Percentiles rank a stretch among this genome's conserved stretches.
These are phyloP conservation scores for Gryganskiella cystojenkinii DNA, from an alignment of 192 early-diverging fungal species.

Conservation along the genomic window DNA sequence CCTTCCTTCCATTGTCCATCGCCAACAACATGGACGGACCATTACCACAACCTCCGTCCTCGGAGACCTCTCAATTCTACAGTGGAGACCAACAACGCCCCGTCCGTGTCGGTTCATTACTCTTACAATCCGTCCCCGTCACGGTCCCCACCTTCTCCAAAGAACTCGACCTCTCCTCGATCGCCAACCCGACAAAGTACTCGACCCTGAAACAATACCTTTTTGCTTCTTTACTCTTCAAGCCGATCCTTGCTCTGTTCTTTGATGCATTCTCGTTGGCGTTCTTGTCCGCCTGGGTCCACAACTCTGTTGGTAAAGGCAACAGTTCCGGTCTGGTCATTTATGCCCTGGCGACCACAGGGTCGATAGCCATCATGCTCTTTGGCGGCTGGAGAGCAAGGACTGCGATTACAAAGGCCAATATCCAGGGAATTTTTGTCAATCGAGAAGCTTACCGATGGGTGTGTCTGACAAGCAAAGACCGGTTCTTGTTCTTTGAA, in stretches of 20 bases:
- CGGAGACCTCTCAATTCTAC: slow-evolving; percentile 16
- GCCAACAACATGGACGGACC: slow-evolving; percentile 11
- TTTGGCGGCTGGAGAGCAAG: slow-evolving; percentile 39
- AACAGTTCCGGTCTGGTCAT: slow-evolving; percentile 22
- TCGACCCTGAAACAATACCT: slow-evolving; percentile 37
- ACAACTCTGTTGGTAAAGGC: slow-evolving; percentile 13
- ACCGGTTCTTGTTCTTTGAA: slow-evolving; percentile 51
- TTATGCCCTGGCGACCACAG: slow-evolving; percentile 26
- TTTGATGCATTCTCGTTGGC: slow-evolving; percentile 36
- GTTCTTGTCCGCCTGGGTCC: slow-evolving; percentile 22
- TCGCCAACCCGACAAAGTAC: slow-evolving; percentile 40
- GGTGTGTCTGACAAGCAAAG: slow-evolving; percentile 29
- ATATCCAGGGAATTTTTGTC: slow-evolving; percentile 47
- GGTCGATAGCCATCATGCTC: slow-evolving; percentile 16
- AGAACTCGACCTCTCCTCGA: slow-evolving; percentile 34
- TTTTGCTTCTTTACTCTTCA: slow-evolving; percentile 43
- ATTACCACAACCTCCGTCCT: slow-evolving; percentile 24
- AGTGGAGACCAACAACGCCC: slow-evolving; percentile 9
- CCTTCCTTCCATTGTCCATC: too few species aligned
- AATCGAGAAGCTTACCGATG: slow-evolving; percentile 44
- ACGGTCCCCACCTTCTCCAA: slow-evolving; percentile 37
- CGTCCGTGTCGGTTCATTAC: slow-evolving; percentile 33
- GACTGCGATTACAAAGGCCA: slow-evolving; percentile 14
- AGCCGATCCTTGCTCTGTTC: slow-evolving; percentile 23
- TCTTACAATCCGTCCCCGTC: slow-evolving; percentile 15